Conservation (phyloP, 768 basidiomycete genomes). For the Mycena metata region DNA sequence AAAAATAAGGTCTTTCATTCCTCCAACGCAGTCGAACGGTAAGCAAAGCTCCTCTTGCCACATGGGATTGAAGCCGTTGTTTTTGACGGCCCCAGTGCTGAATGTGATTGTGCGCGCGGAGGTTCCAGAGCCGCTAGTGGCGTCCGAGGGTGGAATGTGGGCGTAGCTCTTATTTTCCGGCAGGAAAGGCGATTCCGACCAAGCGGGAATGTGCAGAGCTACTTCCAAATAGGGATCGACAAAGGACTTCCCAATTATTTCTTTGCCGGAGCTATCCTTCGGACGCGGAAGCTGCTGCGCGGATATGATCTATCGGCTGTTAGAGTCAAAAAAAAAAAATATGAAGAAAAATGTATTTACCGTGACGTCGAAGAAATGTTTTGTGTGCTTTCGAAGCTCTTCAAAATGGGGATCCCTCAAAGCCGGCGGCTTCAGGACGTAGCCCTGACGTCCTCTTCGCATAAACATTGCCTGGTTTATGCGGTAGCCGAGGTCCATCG, state of each 20-base stretch:
- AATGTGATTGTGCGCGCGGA: slow-evolving; percentile 62
- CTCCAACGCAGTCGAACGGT: slow-evolving; percentile 82
- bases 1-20: slow-evolving; percentile 89
- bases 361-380: slow-evolving; percentile 75
- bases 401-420: slow-evolving; percentile 78
- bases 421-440: slow-evolving; percentile 89
- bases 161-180: slow-evolving; percentile 27
- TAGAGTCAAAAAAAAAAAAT: neutral
- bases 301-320: slow-evolving; percentile 64
- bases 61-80: slow-evolving; percentile 94
- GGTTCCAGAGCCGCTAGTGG: slow-evolving; percentile 41
- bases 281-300: slow-evolving; percentile 92
- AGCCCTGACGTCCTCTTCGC: slow-evolving; percentile 90
- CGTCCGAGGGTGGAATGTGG: slow-evolving; percentile 26
- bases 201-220: slow-evolving; percentile 43
- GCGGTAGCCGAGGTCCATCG: slow-evolving; percentile 89
- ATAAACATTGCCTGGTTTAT: slow-evolving; percentile 98
- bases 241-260: slow-evolving; percentile 69
- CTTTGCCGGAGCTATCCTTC: slow-evolving; percentile 76
- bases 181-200: slow-evolving; percentile 48
- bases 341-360: slow-evolving; percentile 44
- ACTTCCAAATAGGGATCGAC: slow-evolving; percentile 82
- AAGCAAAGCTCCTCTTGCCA: slow-evolving; percentile 84
- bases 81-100: slow-evolving; percentile 79
- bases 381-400: slow-evolving; percentile 66